Evolutionary conservation across 345 rosid genomes (phyloP).

Genomic region (Aquilaria yunnanensis): DNA sequence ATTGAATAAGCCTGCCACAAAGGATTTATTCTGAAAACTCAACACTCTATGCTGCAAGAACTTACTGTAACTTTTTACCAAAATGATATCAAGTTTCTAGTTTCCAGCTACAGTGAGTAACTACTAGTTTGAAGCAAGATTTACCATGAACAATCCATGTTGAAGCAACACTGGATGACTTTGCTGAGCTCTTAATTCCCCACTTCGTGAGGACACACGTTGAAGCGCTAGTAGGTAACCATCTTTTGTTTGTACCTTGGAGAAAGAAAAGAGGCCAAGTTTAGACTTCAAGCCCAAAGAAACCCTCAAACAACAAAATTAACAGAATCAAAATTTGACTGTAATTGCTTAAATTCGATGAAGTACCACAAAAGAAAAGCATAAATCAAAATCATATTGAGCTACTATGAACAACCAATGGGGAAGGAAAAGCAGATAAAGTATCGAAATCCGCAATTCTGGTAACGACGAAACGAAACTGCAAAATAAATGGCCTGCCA

Average conservation of each 20-base stretch:
- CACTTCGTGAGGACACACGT: conserved; percentile 52
- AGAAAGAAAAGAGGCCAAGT: neutral
- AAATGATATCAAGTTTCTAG: no score
- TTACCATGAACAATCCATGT: conserved; percentile 93
- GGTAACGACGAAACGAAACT: no score
- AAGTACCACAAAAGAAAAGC: neutral
- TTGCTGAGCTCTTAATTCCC: conserved; percentile 15
- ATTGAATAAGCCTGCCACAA: neutral
- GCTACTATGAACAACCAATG: no score
- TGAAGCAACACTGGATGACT: conserved; percentile 79
- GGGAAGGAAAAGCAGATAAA: no score
- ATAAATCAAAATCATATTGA: no score
- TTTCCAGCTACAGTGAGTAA: no score
- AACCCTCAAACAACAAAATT: neutral
- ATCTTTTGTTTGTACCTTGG: conserved; percentile 72
- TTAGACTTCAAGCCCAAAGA: neutral
- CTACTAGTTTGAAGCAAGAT: neutral
- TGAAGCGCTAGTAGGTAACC: conserved; percentile 76
- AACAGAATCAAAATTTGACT: neutral
- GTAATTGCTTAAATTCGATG: neutral
- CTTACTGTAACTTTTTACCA: neutral
- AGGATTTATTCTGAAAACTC: neutral
- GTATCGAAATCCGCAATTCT: no score
- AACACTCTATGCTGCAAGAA: neutral
- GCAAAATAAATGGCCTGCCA: no score